A percentile compares a stretch with the other conserved stretches of the same genome.
These are phyloP conservation scores for Magnolia changhungtana DNA, from an alignment of 164 flowering plant species.

Conservation along the genomic window DNA sequence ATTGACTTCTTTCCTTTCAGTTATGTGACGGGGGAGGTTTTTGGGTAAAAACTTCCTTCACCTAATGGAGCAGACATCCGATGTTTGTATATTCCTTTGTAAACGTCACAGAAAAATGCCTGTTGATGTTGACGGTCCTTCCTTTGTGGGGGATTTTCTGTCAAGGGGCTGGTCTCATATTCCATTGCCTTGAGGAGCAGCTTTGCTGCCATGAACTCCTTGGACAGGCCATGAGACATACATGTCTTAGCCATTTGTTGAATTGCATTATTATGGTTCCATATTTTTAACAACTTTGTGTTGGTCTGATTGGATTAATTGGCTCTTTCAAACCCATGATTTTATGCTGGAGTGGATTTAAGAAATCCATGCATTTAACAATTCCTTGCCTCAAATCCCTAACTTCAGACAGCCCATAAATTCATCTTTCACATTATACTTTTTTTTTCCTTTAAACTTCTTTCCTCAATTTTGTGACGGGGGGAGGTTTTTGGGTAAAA, in stretches of 20 bases:
- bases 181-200: conserved; percentile 23
- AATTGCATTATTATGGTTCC: no score
- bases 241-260: not conserved
- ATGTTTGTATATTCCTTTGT: conserved; percentile 14
- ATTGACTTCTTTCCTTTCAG: not conserved
- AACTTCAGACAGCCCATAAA: no score
- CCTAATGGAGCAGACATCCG: conserved; percentile 23
- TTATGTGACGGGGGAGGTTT: conserved; percentile 18
- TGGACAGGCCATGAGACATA: conserved; percentile 19
- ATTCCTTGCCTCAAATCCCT: no score
- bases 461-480: no score
- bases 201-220: conserved; percentile 11
- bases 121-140: conserved; percentile 20
- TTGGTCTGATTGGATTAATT: no score
- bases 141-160: not conserved
- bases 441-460: no score
- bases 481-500: no score
- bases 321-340: no score
- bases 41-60: not conserved
- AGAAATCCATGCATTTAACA: no score
- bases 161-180: conserved; percentile 14
- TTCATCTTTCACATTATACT: no score
- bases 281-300: no score
- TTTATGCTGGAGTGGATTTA: no score
- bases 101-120: conserved; percentile 9